Evolutionary conservation across 2,329 filamentous ascomycete species (phyloP), one percentile per base, ranked within the genome.

Genomic region (Monilinia laxa): DNA sequence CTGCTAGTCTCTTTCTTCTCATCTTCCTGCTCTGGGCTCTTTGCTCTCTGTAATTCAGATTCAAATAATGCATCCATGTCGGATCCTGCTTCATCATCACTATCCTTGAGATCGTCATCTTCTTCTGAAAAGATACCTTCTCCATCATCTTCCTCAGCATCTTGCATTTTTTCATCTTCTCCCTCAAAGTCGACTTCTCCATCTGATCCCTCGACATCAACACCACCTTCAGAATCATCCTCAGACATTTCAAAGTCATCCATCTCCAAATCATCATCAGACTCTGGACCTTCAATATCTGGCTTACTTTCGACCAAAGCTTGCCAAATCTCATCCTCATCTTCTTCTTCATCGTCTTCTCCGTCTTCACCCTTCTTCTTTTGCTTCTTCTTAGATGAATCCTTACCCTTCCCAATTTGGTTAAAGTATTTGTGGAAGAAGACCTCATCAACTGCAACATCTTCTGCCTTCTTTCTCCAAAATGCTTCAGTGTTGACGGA

Each of bases 341-440:
- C 63, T 66, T 88, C 87, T 65, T 88, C 87, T 31, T 82, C 83
- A 47, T 82, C 83, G 45, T 77, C 77, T n/a, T 76, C 78, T 16
- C 75, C 77, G n/a, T 72, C 78, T 79, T 59, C 77, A 77, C 51
- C 74, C 77, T 60, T 81, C 81, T 74, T 83, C 77, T 85, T 84
- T 79, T 85, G 85, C 73, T 83, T 83, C 73, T 82, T 84, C 69
- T 77, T 77, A 74, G 84, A 83, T 72, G 82, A 79, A 70, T 82
- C 83, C 59, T 82, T 85, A 14, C 81, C 80, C 76, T 89, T 92
- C 70, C 87, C 87, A 65, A 91, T 80, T 69, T 89, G 86, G 68
- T 87, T 89, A 80, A 99, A 99, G 85, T 99, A 99, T 71, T 92
- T 89, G 78, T 99, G 95, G 86, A 99, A 99, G 86, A 99, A 99